phyloP scores from a whole-genome alignment of 768 basidiomycete genomes.

The Artomyces pyxidatus region DNA sequence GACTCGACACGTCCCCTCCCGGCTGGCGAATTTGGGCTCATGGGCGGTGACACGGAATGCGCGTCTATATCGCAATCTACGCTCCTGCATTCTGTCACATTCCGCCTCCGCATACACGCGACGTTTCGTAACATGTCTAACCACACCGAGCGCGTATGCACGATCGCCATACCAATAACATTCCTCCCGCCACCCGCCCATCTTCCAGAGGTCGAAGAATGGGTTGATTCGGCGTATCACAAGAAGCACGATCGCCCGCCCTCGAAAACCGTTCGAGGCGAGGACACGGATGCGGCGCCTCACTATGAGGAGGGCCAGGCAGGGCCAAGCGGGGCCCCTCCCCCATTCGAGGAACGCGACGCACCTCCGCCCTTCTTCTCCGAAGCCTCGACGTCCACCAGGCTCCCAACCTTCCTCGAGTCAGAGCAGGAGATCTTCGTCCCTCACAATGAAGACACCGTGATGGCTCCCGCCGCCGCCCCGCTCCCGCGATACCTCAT shows the following conservation, averaged over 20 bases:
- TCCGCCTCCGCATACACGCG: slow-evolving; percentile 61
- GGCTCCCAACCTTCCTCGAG: slow-evolving; percentile 69
- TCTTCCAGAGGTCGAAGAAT: slow-evolving; percentile 69
- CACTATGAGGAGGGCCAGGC: slow-evolving; percentile 65
- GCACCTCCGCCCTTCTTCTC: slow-evolving; percentile 62
- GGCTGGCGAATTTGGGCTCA: slow-evolving; percentile 34
- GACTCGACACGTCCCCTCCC: slow-evolving; percentile 36
- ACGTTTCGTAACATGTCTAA: slow-evolving; percentile 70
- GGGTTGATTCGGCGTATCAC: slow-evolving; percentile 67
- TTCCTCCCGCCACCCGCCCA: slow-evolving; percentile 71
- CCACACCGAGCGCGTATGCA: slow-evolving; percentile 60
- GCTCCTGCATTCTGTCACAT: slow-evolving; percentile 75
- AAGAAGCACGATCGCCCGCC: slow-evolving; percentile 88
- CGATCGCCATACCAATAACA: slow-evolving; percentile 57
- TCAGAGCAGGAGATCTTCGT: slow-evolving; percentile 72
- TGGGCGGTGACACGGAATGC: slow-evolving; percentile 56
- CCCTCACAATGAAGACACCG: slow-evolving; percentile 35
- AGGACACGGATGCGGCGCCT: slow-evolving; percentile 59
- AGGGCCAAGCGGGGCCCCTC: slow-evolving; percentile 74
- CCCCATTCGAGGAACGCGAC: slow-evolving; percentile 80
- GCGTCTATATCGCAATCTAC: slow-evolving; percentile 75
- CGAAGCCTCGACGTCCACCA: slow-evolving; percentile 30
- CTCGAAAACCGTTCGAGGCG: slow-evolving; percentile 55
- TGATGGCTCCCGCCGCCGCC: slow-evolving; percentile 24
- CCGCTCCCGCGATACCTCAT: slow-evolving; percentile 31